Conservation (phyloP, 78 protist species). For the Planoprotostelium fungivorum region DNA sequence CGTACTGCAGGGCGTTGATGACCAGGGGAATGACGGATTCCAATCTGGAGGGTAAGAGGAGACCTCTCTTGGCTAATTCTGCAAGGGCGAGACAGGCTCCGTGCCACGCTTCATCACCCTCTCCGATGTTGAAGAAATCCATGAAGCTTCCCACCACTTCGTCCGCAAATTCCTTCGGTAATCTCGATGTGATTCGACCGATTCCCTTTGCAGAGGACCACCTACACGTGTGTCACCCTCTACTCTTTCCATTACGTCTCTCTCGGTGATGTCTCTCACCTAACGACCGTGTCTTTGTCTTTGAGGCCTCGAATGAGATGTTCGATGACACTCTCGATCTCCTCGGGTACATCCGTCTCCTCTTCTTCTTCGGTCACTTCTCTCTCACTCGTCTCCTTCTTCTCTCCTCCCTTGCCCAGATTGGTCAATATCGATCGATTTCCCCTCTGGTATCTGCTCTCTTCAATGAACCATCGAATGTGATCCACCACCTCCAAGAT, state of each 20-base stretch:
- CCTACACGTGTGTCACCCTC: conserved; percentile 57
- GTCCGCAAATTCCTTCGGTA: conserved; percentile 80
- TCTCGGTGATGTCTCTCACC: background rate
- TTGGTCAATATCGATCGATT: background rate
- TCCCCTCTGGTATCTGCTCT: background rate
- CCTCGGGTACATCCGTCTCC: conserved; percentile 12
- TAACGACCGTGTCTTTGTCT: conserved; percentile 52
- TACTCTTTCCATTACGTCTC: background rate
- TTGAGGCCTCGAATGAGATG: conserved; percentile 24
- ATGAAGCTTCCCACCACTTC: conserved; percentile 64
- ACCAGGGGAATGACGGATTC: conserved; percentile 34
- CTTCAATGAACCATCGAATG: conserved; percentile 18
- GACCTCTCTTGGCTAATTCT: conserved; percentile 88
- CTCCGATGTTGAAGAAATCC: conserved; percentile 18
- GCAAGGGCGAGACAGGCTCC: conserved; percentile 94
- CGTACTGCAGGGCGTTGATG: conserved; percentile 61
- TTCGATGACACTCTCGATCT: conserved; percentile 42
- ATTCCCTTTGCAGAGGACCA: conserved; percentile 93
- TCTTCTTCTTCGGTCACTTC: conserved; percentile 25
- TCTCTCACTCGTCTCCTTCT: background rate
- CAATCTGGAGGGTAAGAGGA: conserved; percentile 81
- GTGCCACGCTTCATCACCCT: conserved; percentile 77
- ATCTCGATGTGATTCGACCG: conserved; percentile 78
- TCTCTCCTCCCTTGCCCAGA: background rate
- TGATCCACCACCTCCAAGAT: conserved; percentile 81